phyloP scores from a whole-genome alignment of 495 filamentous ascomycete genomes.

The Aspergillus hancockii region DNA sequence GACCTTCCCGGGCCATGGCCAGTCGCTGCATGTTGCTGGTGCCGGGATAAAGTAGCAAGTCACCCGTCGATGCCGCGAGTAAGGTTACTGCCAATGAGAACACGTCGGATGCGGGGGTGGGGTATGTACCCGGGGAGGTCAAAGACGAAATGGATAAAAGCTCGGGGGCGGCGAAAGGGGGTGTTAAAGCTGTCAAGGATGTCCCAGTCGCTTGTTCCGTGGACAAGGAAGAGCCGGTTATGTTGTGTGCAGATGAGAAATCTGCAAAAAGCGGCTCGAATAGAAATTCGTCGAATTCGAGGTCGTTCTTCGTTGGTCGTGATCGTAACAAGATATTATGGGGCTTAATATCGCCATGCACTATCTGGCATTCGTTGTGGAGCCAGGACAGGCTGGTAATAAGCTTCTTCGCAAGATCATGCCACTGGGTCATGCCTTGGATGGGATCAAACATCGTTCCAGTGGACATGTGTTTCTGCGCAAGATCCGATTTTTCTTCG shows the following conservation, averaged over 20 bases:
- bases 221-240: slow-evolving; percentile 20
- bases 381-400: slow-evolving; percentile 55
- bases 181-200: slow-evolving; percentile 52
- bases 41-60: slow-evolving; percentile 51
- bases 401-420: slow-evolving; percentile 47
- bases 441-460: slow-evolving; percentile 55
- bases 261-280: slow-evolving; percentile 55
- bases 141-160: slow-evolving; percentile 44
- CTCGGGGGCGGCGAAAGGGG: slow-evolving; percentile 60
- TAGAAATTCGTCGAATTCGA: slow-evolving; percentile 25
- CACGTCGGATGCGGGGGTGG: slow-evolving; percentile 47
- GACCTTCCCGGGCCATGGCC: slow-evolving; percentile 50
- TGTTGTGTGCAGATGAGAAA: slow-evolving; percentile 57
- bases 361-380: slow-evolving; percentile 40
- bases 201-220: slow-evolving; percentile 23
- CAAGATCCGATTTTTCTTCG: slow-evolving; percentile 34
- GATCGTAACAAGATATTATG: slow-evolving; percentile 46
- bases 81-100: slow-evolving; percentile 60
- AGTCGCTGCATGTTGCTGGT: slow-evolving; percentile 44
- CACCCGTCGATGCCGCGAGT: slow-evolving; percentile 55
- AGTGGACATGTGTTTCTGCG: slow-evolving; percentile 37
- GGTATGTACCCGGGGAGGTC: slow-evolving; percentile 26
- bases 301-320: slow-evolving; percentile 1
- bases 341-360: slow-evolving; percentile 62
- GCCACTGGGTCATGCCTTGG: slow-evolving; percentile 43